phyloP scores from a whole-genome alignment of 495 filamentous ascomycete genomes.

The Xanthoparmelia taractica region DNA sequence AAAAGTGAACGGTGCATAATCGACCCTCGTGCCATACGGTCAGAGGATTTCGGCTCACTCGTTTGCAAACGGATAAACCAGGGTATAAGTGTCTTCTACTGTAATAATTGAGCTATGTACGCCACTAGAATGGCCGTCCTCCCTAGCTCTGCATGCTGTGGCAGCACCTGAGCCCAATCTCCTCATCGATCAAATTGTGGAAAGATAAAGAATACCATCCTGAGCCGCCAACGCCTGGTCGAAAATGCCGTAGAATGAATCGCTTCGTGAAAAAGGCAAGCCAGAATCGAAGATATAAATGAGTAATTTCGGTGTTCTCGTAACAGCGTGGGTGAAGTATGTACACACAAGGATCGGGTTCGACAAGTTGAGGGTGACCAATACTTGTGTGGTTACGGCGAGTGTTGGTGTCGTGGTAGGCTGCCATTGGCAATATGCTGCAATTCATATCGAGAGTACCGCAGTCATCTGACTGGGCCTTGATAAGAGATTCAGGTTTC shows the following conservation, averaged over 20 bases:
- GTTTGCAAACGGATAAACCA: neutral
- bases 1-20: no score
- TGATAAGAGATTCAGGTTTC: conserved; percentile 7
- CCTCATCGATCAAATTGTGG: neutral
- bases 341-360: neutral
- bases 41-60: neutral
- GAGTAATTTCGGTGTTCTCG: neutral
- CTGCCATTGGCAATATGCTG: neutral
- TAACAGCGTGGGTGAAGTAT: neutral
- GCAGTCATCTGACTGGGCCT: neutral
- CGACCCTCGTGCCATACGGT: no score
- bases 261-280: neutral
- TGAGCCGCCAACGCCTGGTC: neutral
- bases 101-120: neutral
- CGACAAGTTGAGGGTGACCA: neutral
- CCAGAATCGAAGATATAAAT: neutral
- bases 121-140: neutral
- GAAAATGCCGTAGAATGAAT: neutral
- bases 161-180: neutral
- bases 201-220: neutral
- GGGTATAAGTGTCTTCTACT: neutral
- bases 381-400: neutral
- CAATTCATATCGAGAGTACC: neutral
- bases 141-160: neutral
- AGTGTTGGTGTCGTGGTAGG: neutral